Percentiles rank a stretch among this genome's conserved stretches.
Evolutionary conservation across 2,329 filamentous ascomycete genomes (phyloP).

Genomic region (Erysiphe neolycopersici): DNA sequence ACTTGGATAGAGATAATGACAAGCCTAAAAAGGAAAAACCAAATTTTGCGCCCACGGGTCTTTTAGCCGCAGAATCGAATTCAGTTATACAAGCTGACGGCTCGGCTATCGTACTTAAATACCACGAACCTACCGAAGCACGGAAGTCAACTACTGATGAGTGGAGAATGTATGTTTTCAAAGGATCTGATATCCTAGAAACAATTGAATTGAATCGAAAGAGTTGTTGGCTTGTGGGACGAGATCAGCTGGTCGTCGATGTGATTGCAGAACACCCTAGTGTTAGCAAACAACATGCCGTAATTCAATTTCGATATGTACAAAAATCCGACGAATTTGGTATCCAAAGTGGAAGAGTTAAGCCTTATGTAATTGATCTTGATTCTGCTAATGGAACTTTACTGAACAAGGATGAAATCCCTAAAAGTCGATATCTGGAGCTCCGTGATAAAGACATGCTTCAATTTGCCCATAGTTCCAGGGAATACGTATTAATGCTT

Average conservation of each 20-base stretch:
- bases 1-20: neutral
- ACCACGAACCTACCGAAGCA: constrained; percentile 82
- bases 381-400: constrained; percentile 79
- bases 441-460: constrained; percentile 71
- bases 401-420: constrained; percentile 50
- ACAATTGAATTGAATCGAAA: constrained; percentile 50
- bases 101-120: constrained; percentile 62
- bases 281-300: constrained; percentile 85
- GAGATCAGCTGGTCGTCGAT: constrained; percentile 59
- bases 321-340: constrained; percentile 69
- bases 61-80: constrained; percentile 73
- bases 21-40: constrained; percentile 55
- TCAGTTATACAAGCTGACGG: constrained; percentile 42
- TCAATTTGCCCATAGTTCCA: constrained; percentile 61
- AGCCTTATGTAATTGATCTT: constrained; percentile 77
- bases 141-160: constrained; percentile 56
- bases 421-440: constrained; percentile 59
- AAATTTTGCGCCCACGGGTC: constrained; percentile 58
- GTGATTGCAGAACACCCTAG: constrained; percentile 70
- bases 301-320: constrained; percentile 71
- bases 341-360: constrained; percentile 52
- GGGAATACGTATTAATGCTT: constrained; percentile 70
- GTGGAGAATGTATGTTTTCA: constrained; percentile 90
- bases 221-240: constrained; percentile 76
- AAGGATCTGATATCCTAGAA: constrained; percentile 52